phyloP scores from a whole-genome alignment of 1,284 basidiomycete species.

The Takashimella tepidaria region DNA sequence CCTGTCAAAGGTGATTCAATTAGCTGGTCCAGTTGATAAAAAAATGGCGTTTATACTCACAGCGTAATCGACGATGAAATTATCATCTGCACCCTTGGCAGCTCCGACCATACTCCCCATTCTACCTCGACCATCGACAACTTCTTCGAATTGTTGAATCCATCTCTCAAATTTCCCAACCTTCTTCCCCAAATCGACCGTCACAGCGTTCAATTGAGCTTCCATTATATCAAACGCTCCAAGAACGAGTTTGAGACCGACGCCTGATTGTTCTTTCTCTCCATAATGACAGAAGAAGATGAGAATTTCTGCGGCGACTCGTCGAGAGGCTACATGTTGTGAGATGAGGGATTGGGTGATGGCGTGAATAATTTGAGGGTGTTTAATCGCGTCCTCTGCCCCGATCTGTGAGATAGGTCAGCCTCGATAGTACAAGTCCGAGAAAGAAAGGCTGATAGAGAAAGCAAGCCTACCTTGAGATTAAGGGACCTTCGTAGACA shows the following conservation, averaged over 20 bases:
- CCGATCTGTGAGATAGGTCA: no score
- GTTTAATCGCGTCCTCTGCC: constrained; percentile 69
- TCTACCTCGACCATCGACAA: constrained; percentile 77
- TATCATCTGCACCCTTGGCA: constrained; percentile 52
- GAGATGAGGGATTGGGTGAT: constrained; percentile 81
- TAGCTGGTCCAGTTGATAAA: not conserved
- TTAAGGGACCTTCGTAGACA: constrained; percentile 83
- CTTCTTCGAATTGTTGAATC: constrained; percentile 77
- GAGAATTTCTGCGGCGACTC: constrained; percentile 70
- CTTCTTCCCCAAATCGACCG: constrained; percentile 54
- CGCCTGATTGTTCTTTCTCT: constrained; percentile 29
- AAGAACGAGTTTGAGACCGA: constrained; percentile 51
- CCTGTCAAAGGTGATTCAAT: constrained; percentile 11
- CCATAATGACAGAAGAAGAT: constrained; percentile 53
- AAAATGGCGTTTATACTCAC: constrained; percentile 20
- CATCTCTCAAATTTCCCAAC: constrained; percentile 72
- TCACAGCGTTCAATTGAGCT: constrained; percentile 27
- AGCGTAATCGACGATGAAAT: constrained; percentile 32
- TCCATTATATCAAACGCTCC: constrained; percentile 50
- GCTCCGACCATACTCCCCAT: constrained; percentile 95
- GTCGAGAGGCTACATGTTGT: constrained; percentile 72
- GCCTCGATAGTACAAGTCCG: constrained; percentile 9
- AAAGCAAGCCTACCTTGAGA: constrained; percentile 54
- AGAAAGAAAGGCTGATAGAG: no score
- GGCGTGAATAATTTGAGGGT: constrained; percentile 72